Conservation (phyloP, 768 basidiomycete species). For the Dioszegia crocea region DNA sequence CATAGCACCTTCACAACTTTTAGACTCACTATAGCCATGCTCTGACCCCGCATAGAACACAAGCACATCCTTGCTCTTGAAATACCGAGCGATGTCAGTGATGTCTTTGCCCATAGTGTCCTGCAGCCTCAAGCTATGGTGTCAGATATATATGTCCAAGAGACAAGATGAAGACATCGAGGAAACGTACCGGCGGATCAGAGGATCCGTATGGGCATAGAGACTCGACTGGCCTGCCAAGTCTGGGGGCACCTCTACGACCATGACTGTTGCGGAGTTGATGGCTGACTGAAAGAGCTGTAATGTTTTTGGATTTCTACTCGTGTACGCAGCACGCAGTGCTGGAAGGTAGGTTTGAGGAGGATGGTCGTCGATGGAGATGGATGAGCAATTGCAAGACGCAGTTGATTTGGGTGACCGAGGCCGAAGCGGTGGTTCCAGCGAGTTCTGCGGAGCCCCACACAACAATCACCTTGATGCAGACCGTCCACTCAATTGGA, state of each 20-base stretch:
- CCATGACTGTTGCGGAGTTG: background rate
- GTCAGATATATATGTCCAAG: background rate
- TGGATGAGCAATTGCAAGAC: too few relatives aligned
- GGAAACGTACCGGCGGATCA: constrained; percentile 38
- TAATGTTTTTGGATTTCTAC: background rate
- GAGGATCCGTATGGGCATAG: constrained; percentile 36
- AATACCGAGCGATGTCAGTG: constrained; percentile 31
- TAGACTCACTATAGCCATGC: constrained; percentile 36
- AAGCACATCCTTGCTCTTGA: constrained; percentile 40
- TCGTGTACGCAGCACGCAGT: background rate
- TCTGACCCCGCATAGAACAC: constrained; percentile 45
- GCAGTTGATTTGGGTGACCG: background rate
- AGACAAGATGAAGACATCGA: too few relatives aligned
- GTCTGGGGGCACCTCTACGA: constrained; percentile 31
- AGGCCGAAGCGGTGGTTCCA: background rate
- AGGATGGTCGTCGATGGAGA: too few relatives aligned
- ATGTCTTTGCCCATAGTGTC: constrained; percentile 40
- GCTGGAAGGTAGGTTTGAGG: too few relatives aligned
- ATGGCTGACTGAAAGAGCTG: background rate
- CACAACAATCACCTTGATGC: background rate
- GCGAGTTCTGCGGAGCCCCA: background rate
- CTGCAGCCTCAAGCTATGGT: constrained; percentile 35
- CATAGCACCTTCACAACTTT: too few relatives aligned
- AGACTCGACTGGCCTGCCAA: constrained; percentile 38
- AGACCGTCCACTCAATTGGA: too few relatives aligned